Percentiles rank a stretch among this genome's conserved stretches.
These are phyloP conservation scores for Trichoderma cornu-damae DNA, from an alignment of 2,329 filamentous ascomycete species.

Conservation along the genomic window DNA sequence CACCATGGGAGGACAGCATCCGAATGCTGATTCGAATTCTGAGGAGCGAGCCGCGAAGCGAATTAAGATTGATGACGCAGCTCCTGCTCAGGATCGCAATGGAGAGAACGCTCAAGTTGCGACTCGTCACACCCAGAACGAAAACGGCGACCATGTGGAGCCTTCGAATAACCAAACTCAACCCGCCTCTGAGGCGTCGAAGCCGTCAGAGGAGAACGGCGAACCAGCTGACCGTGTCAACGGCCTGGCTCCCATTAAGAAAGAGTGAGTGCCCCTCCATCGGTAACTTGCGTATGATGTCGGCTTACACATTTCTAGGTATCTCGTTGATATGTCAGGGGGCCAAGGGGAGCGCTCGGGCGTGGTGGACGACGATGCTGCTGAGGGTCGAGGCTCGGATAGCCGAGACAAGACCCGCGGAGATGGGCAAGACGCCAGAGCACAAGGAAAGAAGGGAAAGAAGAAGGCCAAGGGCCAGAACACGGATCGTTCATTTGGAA, in stretches of 20 bases:
- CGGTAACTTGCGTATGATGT: conserved; percentile 6
- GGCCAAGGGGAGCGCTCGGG: conserved; percentile 25
- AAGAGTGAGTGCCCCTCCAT: conserved; percentile 51
- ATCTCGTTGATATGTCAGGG: conserved; percentile 36
- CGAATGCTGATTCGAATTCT: conserved; percentile 18
- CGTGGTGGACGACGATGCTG: conserved; percentile 44
- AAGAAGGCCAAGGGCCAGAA: conserved; percentile 65
- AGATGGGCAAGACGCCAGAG: conserved; percentile 50
- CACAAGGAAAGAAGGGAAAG: conserved; percentile 39
- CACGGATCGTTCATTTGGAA: conserved; percentile 73
- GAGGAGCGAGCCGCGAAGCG: conserved; percentile 52
- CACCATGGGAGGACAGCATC: conserved; percentile 23
- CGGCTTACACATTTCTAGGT: conserved; percentile 30
- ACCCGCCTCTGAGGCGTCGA: conserved; percentile 10
- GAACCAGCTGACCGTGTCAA: conserved; percentile 36
- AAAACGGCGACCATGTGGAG: conserved; percentile 23
- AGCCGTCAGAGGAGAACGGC: conserved; percentile 14
- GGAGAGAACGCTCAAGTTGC: conserved; percentile 21
- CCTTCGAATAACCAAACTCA: conserved; percentile 20
- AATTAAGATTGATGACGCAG: conserved; percentile 46
- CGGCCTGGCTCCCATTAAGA: conserved; percentile 66
- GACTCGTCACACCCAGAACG: conserved; percentile 19
- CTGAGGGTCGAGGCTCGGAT: conserved; percentile 39
- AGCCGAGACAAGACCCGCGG: conserved; percentile 42
- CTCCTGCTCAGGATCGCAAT: conserved; percentile 16